Conservation (phyloP, 2,329 filamentous ascomycete species). For the Graphilbum ipis-grandicollis region DNA sequence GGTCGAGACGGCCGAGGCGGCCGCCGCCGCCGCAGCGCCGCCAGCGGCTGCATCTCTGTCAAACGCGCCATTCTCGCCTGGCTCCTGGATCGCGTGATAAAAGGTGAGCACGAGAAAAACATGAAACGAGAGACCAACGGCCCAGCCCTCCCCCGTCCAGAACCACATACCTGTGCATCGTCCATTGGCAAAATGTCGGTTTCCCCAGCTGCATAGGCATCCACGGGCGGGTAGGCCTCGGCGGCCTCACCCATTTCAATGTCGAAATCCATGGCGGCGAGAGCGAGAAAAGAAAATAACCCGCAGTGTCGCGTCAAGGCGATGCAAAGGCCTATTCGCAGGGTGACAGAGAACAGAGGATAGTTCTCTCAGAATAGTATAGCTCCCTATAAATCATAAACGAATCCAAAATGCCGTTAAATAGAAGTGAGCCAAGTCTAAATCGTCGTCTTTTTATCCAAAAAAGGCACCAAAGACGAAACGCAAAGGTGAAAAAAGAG, state of each 20-base stretch:
- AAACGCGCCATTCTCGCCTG: constrained; percentile 24
- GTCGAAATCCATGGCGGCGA: constrained; percentile 42
- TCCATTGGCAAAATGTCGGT: constrained; percentile 15
- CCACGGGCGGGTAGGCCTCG: constrained; percentile 1
- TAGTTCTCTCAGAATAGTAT: no score
- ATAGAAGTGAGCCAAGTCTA: no score
- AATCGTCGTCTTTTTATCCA: no score
- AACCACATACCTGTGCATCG: constrained; percentile 10
- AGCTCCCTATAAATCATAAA: no score
- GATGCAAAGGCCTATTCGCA: no score
- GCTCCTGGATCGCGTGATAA: constrained; percentile 13
- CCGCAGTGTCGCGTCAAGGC: no score
- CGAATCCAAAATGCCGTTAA: no score
- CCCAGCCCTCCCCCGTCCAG: no score
- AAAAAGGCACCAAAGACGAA: no score
- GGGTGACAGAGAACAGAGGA: no score
- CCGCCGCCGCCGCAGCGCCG: not conserved
- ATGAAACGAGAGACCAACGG: no score
- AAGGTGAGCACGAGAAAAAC: not conserved
- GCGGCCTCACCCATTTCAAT: constrained; percentile 55
- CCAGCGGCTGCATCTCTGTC: constrained; percentile 7
- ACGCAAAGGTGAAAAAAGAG: no score
- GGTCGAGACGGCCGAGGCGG: constrained; percentile 7
- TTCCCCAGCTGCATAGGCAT: constrained; percentile 13
- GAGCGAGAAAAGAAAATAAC: not conserved